These are phyloP conservation scores for Triticum turgidum DNA, from an alignment of 176 grass and related monocot species.

Conservation along the genomic window DNA sequence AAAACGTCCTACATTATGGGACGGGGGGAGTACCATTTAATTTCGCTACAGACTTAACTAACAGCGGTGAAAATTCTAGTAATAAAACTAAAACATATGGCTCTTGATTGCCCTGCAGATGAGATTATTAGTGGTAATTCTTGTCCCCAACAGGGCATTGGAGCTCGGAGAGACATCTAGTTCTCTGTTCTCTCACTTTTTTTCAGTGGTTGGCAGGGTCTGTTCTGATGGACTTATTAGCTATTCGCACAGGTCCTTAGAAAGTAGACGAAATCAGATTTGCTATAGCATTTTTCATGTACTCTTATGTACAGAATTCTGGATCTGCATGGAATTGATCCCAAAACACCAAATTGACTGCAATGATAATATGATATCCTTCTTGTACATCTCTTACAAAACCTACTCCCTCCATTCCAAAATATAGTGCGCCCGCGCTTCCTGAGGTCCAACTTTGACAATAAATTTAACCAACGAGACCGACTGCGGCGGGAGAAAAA, in stretches of 20 bases:
- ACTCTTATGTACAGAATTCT: not conserved
- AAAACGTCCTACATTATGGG: too few species aligned
- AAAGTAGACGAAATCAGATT: constrained; percentile 8
- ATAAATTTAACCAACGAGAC: too few species aligned
- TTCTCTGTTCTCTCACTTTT: not conserved
- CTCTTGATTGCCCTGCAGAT: not conserved
- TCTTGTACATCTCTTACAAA: not conserved
- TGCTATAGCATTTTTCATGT: not conserved
- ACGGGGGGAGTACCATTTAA: too few species aligned
- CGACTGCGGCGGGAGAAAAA: too few species aligned
- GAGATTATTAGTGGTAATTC: not conserved
- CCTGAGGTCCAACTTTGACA: too few species aligned
- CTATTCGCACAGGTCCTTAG: not conserved
- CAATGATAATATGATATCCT: not conserved
- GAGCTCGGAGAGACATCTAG: not conserved
- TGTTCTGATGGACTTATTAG: not conserved
- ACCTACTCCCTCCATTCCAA: not conserved
- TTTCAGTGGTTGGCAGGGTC: too few species aligned
- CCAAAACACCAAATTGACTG: not conserved
- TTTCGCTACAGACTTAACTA: not conserved
- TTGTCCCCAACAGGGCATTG: not conserved
- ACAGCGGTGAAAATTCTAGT: not conserved
- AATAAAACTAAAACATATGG: not conserved
- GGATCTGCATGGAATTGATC: not conserved
- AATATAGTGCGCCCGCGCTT: too few species aligned